Conservation (phyloP, 2,329 filamentous ascomycete genomes). For the Fusarium sp. region DNA sequence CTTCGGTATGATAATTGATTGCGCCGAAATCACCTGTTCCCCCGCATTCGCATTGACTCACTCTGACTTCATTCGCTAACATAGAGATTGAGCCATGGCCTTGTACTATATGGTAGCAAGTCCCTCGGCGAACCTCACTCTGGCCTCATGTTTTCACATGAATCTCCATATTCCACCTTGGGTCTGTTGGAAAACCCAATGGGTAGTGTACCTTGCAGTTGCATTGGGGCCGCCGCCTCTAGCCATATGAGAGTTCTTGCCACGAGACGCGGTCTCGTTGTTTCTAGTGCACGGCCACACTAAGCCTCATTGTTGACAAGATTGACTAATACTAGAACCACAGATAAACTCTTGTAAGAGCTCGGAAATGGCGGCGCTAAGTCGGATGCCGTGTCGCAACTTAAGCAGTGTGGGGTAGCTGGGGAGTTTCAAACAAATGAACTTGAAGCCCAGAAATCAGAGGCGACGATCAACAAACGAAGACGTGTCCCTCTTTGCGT, state of each 20-base stretch:
- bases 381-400: constrained; percentile 33
- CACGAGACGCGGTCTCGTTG: constrained; percentile 13
- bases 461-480: constrained; percentile 3
- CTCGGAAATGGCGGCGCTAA: constrained; percentile 44
- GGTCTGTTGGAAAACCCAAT: constrained; percentile 6
- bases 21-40: constrained; percentile 40
- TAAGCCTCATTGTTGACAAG: constrained; percentile 34
- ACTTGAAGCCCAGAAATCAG: constrained; percentile 7
- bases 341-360: constrained; percentile 15
- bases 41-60: constrained; percentile 26
- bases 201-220: constrained; percentile 34
- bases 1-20: constrained; percentile 45
- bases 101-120: constrained; percentile 17
- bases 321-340: constrained; percentile 17
- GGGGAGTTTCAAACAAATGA: constrained; percentile 14
- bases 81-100: constrained; percentile 19
- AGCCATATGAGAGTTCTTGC: constrained; percentile 38
- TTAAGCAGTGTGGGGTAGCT: constrained; percentile 34
- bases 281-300: constrained; percentile 31
- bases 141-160: not conserved
- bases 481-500: not conserved
- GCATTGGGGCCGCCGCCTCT: constrained; percentile 30
- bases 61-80: constrained; percentile 16
- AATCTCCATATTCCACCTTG: constrained; percentile 3
- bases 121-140: constrained; percentile 19